These are phyloP conservation scores for Corymbia calophylla DNA, from an alignment of 441 rosid species.

Conservation along the genomic window DNA sequence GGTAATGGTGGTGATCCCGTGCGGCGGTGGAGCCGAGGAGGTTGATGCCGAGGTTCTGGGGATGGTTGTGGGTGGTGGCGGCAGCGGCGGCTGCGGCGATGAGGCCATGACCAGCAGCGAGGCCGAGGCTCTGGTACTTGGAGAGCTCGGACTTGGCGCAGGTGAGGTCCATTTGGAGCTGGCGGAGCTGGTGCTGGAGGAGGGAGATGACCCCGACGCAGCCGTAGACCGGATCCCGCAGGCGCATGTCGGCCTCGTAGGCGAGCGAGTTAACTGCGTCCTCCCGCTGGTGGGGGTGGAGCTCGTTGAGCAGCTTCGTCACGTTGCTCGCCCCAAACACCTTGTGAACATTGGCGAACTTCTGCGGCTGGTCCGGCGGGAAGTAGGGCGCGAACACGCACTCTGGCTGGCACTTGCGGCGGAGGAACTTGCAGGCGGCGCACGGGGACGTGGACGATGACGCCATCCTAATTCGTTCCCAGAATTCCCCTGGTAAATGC, in stretches of 20 bases:
- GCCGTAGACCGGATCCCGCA: constrained; percentile 83
- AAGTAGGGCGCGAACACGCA: constrained; percentile 94
- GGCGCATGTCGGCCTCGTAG: constrained; percentile 79
- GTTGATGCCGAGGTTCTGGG: constrained; percentile 46
- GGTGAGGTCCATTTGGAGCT: constrained; percentile 75
- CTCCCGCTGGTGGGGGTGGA: constrained; percentile 54
- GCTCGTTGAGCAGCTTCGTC: constrained; percentile 70
- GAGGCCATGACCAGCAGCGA: constrained; percentile 41
- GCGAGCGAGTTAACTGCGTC: constrained; percentile 87
- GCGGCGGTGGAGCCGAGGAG: constrained; percentile 28
- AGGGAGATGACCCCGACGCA: constrained; percentile 78
- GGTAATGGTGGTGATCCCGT: constrained; percentile 37
- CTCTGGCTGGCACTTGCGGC: constrained; percentile 86
- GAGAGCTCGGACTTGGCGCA: constrained; percentile 89
- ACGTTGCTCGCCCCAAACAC: constrained; percentile 92
- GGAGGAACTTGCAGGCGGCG: constrained; percentile 80
- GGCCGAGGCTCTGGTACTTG: constrained; percentile 71
- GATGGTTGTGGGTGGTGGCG: constrained; percentile 17
- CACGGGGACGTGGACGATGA: constrained; percentile 83
- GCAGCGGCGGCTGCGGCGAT: constrained; percentile 53
- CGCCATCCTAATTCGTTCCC: constrained; percentile 28
- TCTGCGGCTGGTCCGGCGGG: constrained; percentile 85
- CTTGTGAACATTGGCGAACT: constrained; percentile 69
- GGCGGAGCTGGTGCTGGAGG: constrained; percentile 71
- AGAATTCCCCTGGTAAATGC: constrained; percentile 1